Evolutionary conservation across 805 yeast genomes (phyloP), one percentile per base, ranked within the genome.

Genomic region (Cyberlindnera samutprakarnensis): DNA sequence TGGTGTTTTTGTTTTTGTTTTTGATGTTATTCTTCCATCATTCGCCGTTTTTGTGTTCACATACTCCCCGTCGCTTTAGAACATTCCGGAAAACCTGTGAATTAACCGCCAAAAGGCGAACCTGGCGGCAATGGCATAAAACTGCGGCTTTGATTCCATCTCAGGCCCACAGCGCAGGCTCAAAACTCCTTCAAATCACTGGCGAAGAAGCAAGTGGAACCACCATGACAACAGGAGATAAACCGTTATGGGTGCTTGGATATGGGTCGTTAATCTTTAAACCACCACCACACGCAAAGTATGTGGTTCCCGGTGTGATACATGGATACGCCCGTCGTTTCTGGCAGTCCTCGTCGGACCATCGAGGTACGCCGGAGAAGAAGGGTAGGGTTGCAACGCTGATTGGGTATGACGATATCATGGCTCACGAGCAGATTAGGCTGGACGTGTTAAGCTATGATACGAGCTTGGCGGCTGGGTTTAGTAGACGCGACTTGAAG

Each of bases 341-440:
- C 51, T 88, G 96, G 96, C 96, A 88, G 55, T 71, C 84, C 22
- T 79, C 92, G 9, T 74, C 78, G 16, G 96, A 88, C 53, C 95
- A 90, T 54, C 60, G 96, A 32, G 96, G 96, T 1, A 81, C 94
- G 0, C 86, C 85, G 0, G 83, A 73, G 35, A 52, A 59, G n/a
- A 95, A 94, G 1, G 97, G 97, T 1, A 58, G 96, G 21, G 96
- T 88, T 2, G 95, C 73, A 8, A 88, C 96, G 0, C 60, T 88
- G 28, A 64, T 88, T 1, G 71, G 87, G 8, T 61, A 70, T 27
- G 67, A 68, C 7, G 75, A 74, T 36, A 64, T 81, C 13, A 51
- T 69, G 17, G 32, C 45, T 3, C 62, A 72, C 38, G 36, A 43
- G 0, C 43, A 33, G 3, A 68, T 75, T 35, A 60, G 63, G 22